Conservation (phyloP, 129 eudicot genomes). For the Chrysanthemum makinoi region DNA sequence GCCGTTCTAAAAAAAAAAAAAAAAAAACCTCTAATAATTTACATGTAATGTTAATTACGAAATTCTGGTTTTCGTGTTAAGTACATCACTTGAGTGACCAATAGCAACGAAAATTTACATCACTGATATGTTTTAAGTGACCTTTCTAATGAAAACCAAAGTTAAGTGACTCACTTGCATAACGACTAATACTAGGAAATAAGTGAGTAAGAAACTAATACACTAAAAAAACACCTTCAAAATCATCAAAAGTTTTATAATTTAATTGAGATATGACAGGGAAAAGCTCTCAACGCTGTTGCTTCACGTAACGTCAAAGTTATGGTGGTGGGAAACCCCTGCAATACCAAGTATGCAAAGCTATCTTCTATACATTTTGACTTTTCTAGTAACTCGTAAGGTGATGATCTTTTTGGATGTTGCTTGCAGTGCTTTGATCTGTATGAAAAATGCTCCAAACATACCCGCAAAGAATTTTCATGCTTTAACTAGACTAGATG, state of each 20-base stretch:
- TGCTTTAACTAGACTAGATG: slow-evolving; percentile 98
- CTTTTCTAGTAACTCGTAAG: not conserved
- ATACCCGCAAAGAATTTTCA: slow-evolving; percentile 94
- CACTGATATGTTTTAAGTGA: no score
- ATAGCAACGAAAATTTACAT: no score
- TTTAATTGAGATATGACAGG: slow-evolving; percentile 42
- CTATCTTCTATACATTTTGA: not conserved
- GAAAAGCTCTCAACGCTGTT: slow-evolving; percentile 96
- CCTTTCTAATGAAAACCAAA: no score
- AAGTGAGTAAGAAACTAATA: no score
- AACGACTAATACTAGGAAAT: no score
- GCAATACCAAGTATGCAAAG: slow-evolving; percentile 81
- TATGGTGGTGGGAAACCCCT: slow-evolving; percentile 96
- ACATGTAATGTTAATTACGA: no score
- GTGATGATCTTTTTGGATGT: slow-evolving; percentile 20
- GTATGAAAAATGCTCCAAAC: slow-evolving; percentile 96
- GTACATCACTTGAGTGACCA: no score
- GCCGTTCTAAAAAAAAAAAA: no score
- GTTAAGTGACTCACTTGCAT: no score
- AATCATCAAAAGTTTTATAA: not conserved
- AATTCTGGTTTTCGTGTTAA: no score
- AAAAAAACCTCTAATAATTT: no score
- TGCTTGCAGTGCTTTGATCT: slow-evolving; percentile 86
- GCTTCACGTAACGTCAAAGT: slow-evolving; percentile 94
- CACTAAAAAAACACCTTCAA: no score